Base-by-base conservation (phyloP, 208 protist genomes). In the Angomonas desouzai region DNA sequence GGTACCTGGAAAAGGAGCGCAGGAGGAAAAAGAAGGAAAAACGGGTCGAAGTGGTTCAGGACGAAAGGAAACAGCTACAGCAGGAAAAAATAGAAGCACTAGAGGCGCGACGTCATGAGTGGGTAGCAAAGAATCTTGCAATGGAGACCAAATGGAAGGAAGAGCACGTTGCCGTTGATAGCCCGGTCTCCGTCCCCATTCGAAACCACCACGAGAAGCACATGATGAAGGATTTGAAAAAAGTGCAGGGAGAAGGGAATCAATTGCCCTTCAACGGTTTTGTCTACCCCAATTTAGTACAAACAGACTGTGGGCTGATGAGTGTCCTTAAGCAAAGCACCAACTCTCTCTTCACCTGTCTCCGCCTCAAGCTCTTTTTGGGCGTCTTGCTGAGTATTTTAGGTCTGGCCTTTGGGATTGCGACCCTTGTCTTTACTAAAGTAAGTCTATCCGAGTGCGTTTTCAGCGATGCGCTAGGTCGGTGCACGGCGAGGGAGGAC, bases 221-320 rank as follows among this genome's bases (percentile, higher is more conserved):
- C 2, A 11, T 6, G 49, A 56, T 3, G 13, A 23, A 9, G n/a
- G 25, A 10, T 30, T 11, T 34, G 49, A 23, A 30, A 29, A 56
- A 23, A 33, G 27, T n/a, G 58, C 2, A 47, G 20, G 36, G 13
- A 13, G 36, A 40, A 40, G 67, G 49, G n/a, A 65, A 55, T 20
- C 20, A 11, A 38, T 40, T 72, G 28, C 87, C 87, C 10, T 93
- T 89, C 58, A 55, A 55, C 11, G 28, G 48, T 11, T 76, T 90
- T 64, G 62, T 61, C n/a, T 93, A 88, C 64, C 87, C 87, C 1
- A 93, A 76, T 48, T 63, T 88, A 18, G 65, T 72, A 3, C 87
- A 83, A 43, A 75, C 79, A 0, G 76, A 86, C 38, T 62, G 78
- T 40, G 81, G 81, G 1, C 48, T 87, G 6, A 62, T 34, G 1